Evolutionary conservation across 805 yeast species (phyloP), one percentile per base, ranked within the genome.

Genomic region (Kodamaea kakaduensis): DNA sequence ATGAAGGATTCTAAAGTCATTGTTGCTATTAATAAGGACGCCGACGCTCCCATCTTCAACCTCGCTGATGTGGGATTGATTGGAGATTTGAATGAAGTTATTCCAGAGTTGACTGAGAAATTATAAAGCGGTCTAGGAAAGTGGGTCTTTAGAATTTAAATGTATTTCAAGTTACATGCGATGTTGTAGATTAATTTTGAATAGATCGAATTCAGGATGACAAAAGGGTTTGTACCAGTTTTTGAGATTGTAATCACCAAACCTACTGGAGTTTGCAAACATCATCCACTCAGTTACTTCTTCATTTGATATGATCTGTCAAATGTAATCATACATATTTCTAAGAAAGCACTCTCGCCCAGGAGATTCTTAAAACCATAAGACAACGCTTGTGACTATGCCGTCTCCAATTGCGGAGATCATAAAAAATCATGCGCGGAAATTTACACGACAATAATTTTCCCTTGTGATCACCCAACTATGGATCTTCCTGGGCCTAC

Each of bases 1-100:
- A 90, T 90, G 97, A 90, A 89, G 64, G 97, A 90, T 57, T 76
- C 96, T 27, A 90, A 88, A 67, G 78, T 81, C 22, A 87, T 90
- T 58, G 97, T 88, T 20, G 96, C 96, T 25, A 85, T 90, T 42
- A 90, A 90, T 65, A 90, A 86, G 63, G 96, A 89, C 59, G 85
- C 84, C 37, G 97, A 90, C 42, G 88, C 96, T 7, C 94, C 98
- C 2, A 87, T 90, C 32, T 89, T 87, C 71, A 86, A 84, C 48
- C 77, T 83, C 34, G 93, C 97, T 12, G 97, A 93, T 60, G 67
- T 81, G 41, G 94, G 96, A 4, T 65, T 93, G 36, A 93, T 86
- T 31, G 96, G 93, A 15, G 98, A 93, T 51, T 67, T 89, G 44
- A 84, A 80, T 48, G 85, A 84, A 48, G 75, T 81, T 26, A 77